Conservation (phyloP, 345 rosid species). For the Lenwebbia sp. region DNA sequence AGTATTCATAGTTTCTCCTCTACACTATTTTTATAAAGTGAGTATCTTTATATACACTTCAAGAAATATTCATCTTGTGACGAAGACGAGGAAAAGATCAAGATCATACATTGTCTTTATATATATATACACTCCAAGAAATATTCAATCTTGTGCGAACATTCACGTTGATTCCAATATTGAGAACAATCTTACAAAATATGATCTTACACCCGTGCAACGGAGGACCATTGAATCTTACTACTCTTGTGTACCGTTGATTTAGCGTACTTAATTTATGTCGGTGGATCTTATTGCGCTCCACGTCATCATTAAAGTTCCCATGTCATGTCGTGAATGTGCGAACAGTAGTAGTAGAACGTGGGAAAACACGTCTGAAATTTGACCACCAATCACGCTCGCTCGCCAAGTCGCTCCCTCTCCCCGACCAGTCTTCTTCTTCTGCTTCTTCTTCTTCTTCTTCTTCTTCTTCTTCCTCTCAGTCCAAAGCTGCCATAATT, state of each 20-base stretch:
- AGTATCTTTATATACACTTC: too few relatives aligned
- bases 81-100: too few relatives aligned
- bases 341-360: too few relatives aligned
- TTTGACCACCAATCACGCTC: neutral
- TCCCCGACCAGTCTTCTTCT: neutral
- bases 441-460: too few relatives aligned
- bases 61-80: too few relatives aligned
- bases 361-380: neutral
- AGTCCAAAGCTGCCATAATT: neutral
- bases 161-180: neutral
- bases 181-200: neutral
- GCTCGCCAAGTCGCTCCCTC: neutral
- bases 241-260: neutral
- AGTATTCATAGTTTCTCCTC: too few relatives aligned
- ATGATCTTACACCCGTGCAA: neutral
- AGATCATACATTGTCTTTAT: too few relatives aligned
- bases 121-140: too few relatives aligned
- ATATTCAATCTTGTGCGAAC: neutral
- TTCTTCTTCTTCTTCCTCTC: neutral
- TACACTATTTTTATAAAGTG: too few relatives aligned
- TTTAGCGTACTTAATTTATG: neutral
- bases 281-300: neutral
- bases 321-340: too few relatives aligned
- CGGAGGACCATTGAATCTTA: too few relatives aligned
- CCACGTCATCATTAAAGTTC: too few relatives aligned